A percentile compares a stretch with the other conserved stretches of the same genome.
Conservation (phyloP, 2,329 filamentous ascomycete species). For the Pseudopyrenochaeta lycopersici region DNA sequence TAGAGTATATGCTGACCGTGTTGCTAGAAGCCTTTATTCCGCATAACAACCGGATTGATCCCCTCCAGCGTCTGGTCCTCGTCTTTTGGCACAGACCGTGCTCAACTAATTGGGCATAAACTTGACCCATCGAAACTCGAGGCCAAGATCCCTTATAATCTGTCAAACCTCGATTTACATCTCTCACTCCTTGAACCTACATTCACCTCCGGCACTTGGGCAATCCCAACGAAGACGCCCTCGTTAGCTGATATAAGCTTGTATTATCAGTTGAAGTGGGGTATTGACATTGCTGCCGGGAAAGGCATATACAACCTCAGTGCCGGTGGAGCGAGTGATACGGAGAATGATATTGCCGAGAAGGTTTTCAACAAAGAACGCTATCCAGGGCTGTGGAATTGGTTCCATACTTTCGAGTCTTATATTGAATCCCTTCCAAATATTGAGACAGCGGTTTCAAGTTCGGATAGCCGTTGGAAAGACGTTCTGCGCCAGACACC, state of each 20-base stretch:
- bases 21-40: constrained; percentile 46
- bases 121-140: constrained; percentile 50
- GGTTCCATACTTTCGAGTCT: constrained; percentile 47
- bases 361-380: constrained; percentile 48
- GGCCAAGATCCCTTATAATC: constrained; percentile 50
- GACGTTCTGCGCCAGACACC: constrained; percentile 3
- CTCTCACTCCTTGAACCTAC: constrained; percentile 48
- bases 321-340: constrained; percentile 43
- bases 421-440: constrained; percentile 43
- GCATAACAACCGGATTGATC: constrained; percentile 52
- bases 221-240: constrained; percentile 46
- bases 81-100: constrained; percentile 51
- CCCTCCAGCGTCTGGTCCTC: constrained; percentile 51
- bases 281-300: constrained; percentile 48
- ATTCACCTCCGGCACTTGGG: constrained; percentile 43
- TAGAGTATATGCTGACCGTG: neutral
- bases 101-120: constrained; percentile 50
- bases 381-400: constrained; percentile 47
- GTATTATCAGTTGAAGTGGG: constrained; percentile 53
- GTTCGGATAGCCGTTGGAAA: constrained; percentile 14
- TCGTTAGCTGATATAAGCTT: constrained; percentile 49
- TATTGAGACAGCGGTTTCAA: constrained; percentile 27
- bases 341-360: constrained; percentile 19
- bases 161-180: constrained; percentile 49
- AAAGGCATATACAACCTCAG: constrained; percentile 47